Percentiles rank a stretch among this genome's conserved stretches.
Conservation (phyloP, 192 early-diverging fungal species). For the Dispira parvispora region DNA sequence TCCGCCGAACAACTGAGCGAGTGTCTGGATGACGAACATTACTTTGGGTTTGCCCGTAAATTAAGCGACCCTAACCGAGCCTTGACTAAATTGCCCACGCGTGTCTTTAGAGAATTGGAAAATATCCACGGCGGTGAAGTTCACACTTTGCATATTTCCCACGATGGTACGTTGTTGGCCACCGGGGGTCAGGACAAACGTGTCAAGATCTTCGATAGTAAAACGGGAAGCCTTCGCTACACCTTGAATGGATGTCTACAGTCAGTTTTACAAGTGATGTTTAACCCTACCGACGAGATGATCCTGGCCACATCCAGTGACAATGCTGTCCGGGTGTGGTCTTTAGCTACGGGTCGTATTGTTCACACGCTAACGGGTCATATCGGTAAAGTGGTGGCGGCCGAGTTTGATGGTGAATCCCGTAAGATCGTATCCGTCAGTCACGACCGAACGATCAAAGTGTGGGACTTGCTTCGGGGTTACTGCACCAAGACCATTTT, state of each 20-base stretch:
- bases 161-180: constrained; percentile 49
- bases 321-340: constrained; percentile 78
- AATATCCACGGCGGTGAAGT: constrained; percentile 56
- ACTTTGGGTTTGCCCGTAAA: background rate
- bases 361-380: constrained; percentile 90
- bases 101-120: constrained; percentile 24
- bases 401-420: constrained; percentile 65
- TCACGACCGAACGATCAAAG: constrained; percentile 89
- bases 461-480: constrained; percentile 86
- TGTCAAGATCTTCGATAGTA: constrained; percentile 59
- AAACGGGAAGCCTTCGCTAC: constrained; percentile 39
- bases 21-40: constrained; percentile 10
- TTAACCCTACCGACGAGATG: constrained; percentile 47
- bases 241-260: constrained; percentile 70
- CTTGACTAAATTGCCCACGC: constrained; percentile 23
- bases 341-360: constrained; percentile 53
- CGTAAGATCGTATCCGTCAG: constrained; percentile 79
- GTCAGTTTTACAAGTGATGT: constrained; percentile 66
- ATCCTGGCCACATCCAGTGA: constrained; percentile 78
- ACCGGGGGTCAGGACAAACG: constrained; percentile 70
- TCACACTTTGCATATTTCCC: constrained; percentile 57
- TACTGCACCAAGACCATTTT: constrained; percentile 86
- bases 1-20: constrained; percentile 1
- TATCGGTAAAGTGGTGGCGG: constrained; percentile 80
- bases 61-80: constrained; percentile 1